Evolutionary conservation across 1,284 basidiomycete species (phyloP).

Genomic region (Cutaneotrichosporon cavernicola): DNA sequence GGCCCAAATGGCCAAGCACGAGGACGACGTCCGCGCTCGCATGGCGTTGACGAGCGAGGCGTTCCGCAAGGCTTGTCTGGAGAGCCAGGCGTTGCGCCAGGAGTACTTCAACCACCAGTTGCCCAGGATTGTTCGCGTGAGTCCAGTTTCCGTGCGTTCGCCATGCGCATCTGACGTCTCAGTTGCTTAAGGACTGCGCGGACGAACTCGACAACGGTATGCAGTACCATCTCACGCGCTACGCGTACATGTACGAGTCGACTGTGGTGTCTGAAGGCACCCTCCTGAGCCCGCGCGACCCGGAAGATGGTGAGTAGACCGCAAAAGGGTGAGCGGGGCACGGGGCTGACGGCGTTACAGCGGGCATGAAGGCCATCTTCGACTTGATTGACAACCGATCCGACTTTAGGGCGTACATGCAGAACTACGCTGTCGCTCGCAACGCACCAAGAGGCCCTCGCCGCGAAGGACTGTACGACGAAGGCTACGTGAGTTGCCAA

Average conservation of each 20-base stretch:
- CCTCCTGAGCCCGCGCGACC: constrained; percentile 56
- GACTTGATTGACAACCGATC: constrained; percentile 90
- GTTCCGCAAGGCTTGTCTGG: constrained; percentile 86
- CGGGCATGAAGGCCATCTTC: constrained; percentile 79
- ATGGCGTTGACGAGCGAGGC: constrained; percentile 83
- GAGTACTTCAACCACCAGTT: constrained; percentile 98
- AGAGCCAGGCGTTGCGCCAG: constrained; percentile 84
- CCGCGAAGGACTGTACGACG: constrained; percentile 77
- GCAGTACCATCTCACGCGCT: constrained; percentile 93
- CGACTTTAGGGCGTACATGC: constrained; percentile 97
- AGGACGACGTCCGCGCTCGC: constrained; percentile 84
- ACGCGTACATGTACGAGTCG: constrained; percentile 91
- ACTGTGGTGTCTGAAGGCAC: constrained; percentile 86
- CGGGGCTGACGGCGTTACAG: constrained; percentile 13
- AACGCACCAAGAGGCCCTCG: constrained; percentile 67
- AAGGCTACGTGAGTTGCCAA: constrained; percentile 66
- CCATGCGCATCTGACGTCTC: constrained; percentile 1
- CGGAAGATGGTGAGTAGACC: constrained; percentile 38
- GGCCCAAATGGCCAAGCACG: constrained; percentile 86
- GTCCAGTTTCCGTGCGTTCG: constrained; percentile 40
- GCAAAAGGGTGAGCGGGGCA: neutral
- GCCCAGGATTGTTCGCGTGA: constrained; percentile 84
- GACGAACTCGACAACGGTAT: constrained; percentile 96
- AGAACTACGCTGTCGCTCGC: constrained; percentile 85
- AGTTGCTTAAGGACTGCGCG: constrained; percentile 92